Evolutionary conservation across 2,329 filamentous ascomycete genomes (phyloP).

Genomic region (Ophiocordyceps camponoti-rufipedis): DNA sequence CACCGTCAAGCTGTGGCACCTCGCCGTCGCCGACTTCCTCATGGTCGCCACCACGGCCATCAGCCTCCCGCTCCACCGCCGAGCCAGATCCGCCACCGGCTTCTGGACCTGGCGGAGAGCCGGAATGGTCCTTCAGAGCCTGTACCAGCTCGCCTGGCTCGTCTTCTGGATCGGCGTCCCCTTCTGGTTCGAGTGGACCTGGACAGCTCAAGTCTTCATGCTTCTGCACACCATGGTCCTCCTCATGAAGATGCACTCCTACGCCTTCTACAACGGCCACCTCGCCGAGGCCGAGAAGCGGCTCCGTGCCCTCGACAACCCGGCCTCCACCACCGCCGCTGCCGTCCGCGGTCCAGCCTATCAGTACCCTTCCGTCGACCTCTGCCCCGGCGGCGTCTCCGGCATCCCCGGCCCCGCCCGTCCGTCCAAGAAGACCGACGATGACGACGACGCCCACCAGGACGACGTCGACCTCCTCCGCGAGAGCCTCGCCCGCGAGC

Average conservation of each 20-base stretch:
- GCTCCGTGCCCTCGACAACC: conserved; percentile 60
- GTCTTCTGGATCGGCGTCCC: conserved; percentile 69
- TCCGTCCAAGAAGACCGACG: neutral
- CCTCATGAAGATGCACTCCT: conserved; percentile 99
- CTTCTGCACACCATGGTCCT: conserved; percentile 79
- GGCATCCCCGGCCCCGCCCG: conserved; percentile 9
- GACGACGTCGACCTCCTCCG: conserved; percentile 51
- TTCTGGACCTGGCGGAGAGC: conserved; percentile 54
- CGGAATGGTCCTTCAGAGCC: conserved; percentile 68
- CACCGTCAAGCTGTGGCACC: conserved; percentile 72
- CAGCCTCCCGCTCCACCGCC: conserved; percentile 53
- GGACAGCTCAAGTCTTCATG: conserved; percentile 93
- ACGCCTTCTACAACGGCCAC: conserved; percentile 95
- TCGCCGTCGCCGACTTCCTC: conserved; percentile 63
- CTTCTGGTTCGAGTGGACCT: conserved; percentile 77
- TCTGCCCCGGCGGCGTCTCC: conserved; percentile 22
- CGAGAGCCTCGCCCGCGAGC: conserved; percentile 73
- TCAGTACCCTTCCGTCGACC: conserved; percentile 50
- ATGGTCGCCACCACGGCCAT: conserved; percentile 68
- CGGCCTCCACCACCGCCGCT: conserved; percentile 20
- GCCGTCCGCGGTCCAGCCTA: conserved; percentile 50
- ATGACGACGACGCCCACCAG: conserved; percentile 4
- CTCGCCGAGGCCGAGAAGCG: conserved; percentile 73
- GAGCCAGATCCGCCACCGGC: conserved; percentile 36
- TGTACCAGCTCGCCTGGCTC: conserved; percentile 68